Evolutionary conservation across 352 stramenopile species (phyloP).

Genomic region (Hyaloperonospora arabidopsidis): DNA sequence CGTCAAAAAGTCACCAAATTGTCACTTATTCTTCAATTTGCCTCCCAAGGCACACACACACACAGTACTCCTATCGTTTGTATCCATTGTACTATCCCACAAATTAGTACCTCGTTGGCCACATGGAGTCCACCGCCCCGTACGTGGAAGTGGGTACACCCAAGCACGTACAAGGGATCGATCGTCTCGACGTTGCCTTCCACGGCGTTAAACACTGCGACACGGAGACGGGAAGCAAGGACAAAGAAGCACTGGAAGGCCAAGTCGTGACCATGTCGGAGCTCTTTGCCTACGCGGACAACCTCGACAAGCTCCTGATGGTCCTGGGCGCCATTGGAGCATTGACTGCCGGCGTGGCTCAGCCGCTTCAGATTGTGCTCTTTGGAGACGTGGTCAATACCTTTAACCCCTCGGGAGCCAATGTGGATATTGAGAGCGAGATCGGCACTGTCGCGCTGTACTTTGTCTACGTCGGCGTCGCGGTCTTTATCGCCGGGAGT

Average conservation of each 20-base stretch:
- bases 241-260: conserved; percentile 17
- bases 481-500: conserved; percentile 40
- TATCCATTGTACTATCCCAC: no score
- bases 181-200: conserved; percentile 24
- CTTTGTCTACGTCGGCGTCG: conserved; percentile 47
- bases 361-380: conserved; percentile 65
- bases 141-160: conserved; percentile 21
- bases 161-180: conserved; percentile 12
- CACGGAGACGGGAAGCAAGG: conserved; percentile 6
- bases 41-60: no score
- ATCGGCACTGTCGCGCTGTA: conserved; percentile 41
- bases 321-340: conserved; percentile 35
- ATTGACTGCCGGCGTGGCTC: conserved; percentile 34
- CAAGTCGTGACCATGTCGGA: conserved; percentile 36
- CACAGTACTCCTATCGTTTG: no score
- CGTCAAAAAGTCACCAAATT: no score
- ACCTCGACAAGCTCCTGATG: conserved; percentile 51
- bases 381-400: conserved; percentile 67
- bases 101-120: no score
- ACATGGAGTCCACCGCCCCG: conserved; percentile 18
- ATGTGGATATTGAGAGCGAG: conserved; percentile 19
- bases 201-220: conserved; percentile 18
- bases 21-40: no score
- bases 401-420: conserved; percentile 42
- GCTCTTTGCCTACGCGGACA: conserved; percentile 55